These are phyloP conservation scores for Cryptococcus sp. DNA, from an alignment of 1,284 basidiomycete genomes.

Conservation along the genomic window DNA sequence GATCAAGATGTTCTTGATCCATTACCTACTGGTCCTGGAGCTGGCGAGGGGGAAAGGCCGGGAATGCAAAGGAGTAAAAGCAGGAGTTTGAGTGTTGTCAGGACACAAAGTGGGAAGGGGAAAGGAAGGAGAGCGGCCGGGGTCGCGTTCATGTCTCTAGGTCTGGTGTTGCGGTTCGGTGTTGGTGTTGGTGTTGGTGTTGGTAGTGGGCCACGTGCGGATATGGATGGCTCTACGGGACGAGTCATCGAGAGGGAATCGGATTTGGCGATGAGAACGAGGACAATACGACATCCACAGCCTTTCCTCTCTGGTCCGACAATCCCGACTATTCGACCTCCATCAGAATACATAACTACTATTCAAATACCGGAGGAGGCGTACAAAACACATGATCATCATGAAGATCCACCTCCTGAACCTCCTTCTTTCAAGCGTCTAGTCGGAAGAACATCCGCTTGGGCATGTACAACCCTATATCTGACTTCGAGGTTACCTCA, in stretches of 20 bases:
- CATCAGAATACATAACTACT: neutral
- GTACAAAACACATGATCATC: neutral
- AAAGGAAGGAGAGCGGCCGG: constrained; percentile 36
- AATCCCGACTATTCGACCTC: neutral
- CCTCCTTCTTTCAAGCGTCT: constrained; percentile 51
- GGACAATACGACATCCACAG: neutral
- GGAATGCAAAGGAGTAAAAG: constrained; percentile 21
- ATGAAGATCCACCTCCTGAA: constrained; percentile 10
- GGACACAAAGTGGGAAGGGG: constrained; percentile 22
- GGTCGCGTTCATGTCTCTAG: constrained; percentile 47
- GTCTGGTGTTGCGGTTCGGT: constrained; percentile 21
- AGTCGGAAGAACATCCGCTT: constrained; percentile 82
- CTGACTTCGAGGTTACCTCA: constrained; percentile 86
- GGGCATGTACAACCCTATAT: constrained; percentile 86
- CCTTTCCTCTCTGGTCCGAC: neutral
- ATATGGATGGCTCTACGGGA: too few relatives aligned
- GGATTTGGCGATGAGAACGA: too few relatives aligned
- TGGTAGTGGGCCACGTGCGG: neutral
- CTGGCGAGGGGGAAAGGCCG: neutral
- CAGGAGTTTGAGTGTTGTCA: constrained; percentile 31
- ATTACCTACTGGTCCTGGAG: constrained; percentile 6
- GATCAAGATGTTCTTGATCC: constrained; percentile 5
- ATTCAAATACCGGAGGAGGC: neutral
- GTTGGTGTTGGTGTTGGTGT: too few relatives aligned
- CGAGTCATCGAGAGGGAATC: too few relatives aligned